Percentiles rank a stretch among this genome's conserved stretches.
These are phyloP conservation scores for Phytomonas francai DNA, from an alignment of 208 protist species.

Conservation along the genomic window DNA sequence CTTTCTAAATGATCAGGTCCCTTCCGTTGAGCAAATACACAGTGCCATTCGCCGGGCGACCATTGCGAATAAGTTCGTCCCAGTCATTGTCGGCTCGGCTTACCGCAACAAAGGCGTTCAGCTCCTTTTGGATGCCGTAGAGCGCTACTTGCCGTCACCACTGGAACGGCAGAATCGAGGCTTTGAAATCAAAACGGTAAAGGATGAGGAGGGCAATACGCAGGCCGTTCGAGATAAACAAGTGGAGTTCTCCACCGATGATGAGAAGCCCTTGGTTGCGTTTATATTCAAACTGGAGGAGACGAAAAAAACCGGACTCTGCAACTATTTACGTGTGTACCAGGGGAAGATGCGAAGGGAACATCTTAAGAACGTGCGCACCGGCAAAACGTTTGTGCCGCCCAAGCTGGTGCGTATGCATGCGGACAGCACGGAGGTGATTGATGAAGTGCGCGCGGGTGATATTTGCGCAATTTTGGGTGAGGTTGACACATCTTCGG, in stretches of 20 bases:
- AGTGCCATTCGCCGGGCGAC: slow-evolving; percentile 90
- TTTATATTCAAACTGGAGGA: slow-evolving; percentile 99
- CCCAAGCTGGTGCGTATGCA: slow-evolving; percentile 98
- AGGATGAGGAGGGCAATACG: slow-evolving; percentile 80
- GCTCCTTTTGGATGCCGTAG: slow-evolving; percentile 95
- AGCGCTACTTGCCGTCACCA: slow-evolving; percentile 95
- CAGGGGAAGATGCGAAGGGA: slow-evolving; percentile 94
- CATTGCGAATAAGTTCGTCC: slow-evolving; percentile 94
- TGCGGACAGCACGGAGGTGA: slow-evolving; percentile 93
- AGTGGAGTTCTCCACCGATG: slow-evolving; percentile 76
- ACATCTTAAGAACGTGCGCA: slow-evolving; percentile 83
- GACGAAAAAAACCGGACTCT: slow-evolving; percentile 92
- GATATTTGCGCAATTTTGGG: slow-evolving; percentile 99
- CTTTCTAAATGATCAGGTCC: slow-evolving; percentile 91
- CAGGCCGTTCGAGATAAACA: slow-evolving; percentile 63
- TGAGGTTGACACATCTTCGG: slow-evolving; percentile 95
- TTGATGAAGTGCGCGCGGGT: slow-evolving; percentile 91
- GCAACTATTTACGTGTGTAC: slow-evolving; percentile 98
- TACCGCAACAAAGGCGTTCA: slow-evolving; percentile 99
- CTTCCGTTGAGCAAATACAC: slow-evolving; percentile 86
- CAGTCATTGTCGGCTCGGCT: slow-evolving; percentile 95
- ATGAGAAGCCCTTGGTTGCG: slow-evolving; percentile 91
- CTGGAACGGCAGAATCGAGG: slow-evolving; percentile 84
- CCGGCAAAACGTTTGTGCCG: slow-evolving; percentile 86
- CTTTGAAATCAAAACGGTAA: slow-evolving; percentile 74